phyloP scores from a whole-genome alignment of 2,329 filamentous ascomycete genomes.

The Penicillium expansum region DNA sequence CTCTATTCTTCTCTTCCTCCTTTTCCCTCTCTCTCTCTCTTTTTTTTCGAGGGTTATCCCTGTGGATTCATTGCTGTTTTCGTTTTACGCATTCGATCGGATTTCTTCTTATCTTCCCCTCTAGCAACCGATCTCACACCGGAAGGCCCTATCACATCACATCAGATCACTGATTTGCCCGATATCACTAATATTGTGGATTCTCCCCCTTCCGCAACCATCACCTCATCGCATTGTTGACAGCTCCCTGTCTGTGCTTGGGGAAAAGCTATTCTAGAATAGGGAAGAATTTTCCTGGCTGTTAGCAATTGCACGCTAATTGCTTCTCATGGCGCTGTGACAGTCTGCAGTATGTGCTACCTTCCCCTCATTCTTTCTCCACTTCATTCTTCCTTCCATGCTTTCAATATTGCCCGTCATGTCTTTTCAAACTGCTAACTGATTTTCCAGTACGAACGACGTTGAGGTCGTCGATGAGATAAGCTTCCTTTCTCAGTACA shows the following conservation, averaged over 20 bases:
- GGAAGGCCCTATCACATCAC: not conserved
- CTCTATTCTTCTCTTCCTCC: conserved; percentile 11
- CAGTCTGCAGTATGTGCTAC: conserved; percentile 29
- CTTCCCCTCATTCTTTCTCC: conserved; percentile 23
- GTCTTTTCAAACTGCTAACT: conserved; percentile 4
- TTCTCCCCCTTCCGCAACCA: conserved; percentile 4
- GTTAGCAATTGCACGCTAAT: conserved; percentile 21
- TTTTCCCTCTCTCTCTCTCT: not conserved
- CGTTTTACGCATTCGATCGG: not conserved
- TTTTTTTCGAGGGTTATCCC: not conserved
- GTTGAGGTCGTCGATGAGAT: conserved; percentile 33
- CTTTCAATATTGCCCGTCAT: not conserved
- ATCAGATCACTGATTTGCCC: not conserved
- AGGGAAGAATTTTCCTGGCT: conserved; percentile 6
- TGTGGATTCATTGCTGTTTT: not conserved
- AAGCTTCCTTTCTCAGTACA: conserved; percentile 16
- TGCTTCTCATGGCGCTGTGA: conserved; percentile 36
- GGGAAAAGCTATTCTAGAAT: not conserved
- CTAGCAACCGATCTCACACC: not conserved
- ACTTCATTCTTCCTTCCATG: conserved; percentile 13
- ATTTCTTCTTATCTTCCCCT: not conserved
- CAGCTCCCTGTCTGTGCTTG: conserved; percentile 9
- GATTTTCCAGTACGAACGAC: conserved; percentile 26
- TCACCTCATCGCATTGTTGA: conserved; percentile 18
- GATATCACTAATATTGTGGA: not conserved